Percentiles rank a stretch among this genome's conserved stretches.
These are phyloP conservation scores for Plasmodium gallinaceum DNA, from an alignment of 169 alveolate species.

Conservation along the genomic window DNA sequence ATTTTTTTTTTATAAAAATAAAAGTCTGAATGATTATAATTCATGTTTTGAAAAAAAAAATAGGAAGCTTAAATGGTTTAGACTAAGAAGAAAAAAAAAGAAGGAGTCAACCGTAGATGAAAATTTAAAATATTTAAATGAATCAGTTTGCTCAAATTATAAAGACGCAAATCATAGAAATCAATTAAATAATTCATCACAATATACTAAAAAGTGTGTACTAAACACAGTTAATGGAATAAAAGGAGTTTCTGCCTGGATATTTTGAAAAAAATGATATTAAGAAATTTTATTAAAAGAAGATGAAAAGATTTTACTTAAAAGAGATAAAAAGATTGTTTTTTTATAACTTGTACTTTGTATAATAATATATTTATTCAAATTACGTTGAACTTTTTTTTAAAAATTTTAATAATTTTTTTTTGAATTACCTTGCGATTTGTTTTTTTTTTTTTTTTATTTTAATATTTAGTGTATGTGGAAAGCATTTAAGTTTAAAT, in stretches of 20 bases:
- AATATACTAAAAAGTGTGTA: conserved; percentile 27
- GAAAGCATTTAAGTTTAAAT: too few species aligned
- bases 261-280: conserved; percentile 28
- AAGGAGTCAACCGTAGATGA: conserved; percentile 36
- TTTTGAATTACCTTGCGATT: too few species aligned
- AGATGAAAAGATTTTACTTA: background rate
- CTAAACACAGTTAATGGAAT: conserved; percentile 56
- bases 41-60: conserved; percentile 46
- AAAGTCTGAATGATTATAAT: conserved; percentile 72
- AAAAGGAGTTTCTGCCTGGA: conserved; percentile 62
- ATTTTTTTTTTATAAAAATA: conserved; percentile 65
- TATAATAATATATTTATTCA: too few species aligned
- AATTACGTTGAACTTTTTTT: too few species aligned
- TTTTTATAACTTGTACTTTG: too few species aligned
- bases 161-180: conserved; percentile 51
- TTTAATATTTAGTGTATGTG: too few species aligned
- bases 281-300: background rate
- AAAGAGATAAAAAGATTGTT: too few species aligned
- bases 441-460: too few species aligned
- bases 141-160: conserved; percentile 73
- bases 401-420: too few species aligned
- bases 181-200: conserved; percentile 15
- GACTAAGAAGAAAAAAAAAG: conserved; percentile 64
- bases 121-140: conserved; percentile 59
- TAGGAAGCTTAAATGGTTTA: conserved; percentile 59